Evolutionary conservation across 345 rosid genomes (phyloP).

Genomic region (Linum trigynum): DNA sequence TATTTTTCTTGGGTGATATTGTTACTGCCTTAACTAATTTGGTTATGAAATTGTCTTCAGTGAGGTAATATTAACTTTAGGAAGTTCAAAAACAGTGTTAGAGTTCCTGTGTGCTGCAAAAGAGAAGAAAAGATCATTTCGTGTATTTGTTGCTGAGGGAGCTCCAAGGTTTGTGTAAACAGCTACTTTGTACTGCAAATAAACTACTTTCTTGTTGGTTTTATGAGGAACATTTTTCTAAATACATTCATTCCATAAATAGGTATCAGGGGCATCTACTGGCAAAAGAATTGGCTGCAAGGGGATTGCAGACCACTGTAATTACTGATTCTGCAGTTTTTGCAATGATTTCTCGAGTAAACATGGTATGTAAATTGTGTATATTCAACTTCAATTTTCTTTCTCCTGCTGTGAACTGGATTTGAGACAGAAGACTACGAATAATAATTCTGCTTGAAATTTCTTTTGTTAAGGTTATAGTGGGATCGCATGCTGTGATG

Average conservation of each 20-base stretch:
- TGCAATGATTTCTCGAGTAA: slow-evolving; percentile 96
- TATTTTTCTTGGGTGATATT: neutral
- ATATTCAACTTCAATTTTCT: neutral
- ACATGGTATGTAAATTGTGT: slow-evolving; percentile 47
- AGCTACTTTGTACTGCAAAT: slow-evolving; percentile 9
- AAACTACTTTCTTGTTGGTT: slow-evolving; percentile 2
- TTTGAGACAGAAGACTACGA: slow-evolving; percentile 1
- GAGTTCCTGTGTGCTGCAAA: slow-evolving; percentile 96
- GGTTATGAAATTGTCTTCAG: slow-evolving; percentile 32
- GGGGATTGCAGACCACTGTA: slow-evolving; percentile 88
- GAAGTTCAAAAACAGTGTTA: slow-evolving; percentile 91
- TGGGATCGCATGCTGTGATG: slow-evolving; percentile 98
- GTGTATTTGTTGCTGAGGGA: slow-evolving; percentile 95
- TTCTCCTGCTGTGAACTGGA: slow-evolving; percentile 1
- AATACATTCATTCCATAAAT: slow-evolving; percentile 1
- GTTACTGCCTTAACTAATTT: neutral
- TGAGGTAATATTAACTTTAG: slow-evolving; percentile 94
- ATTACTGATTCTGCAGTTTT: slow-evolving; percentile 96
- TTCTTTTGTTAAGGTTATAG: slow-evolving; percentile 57
- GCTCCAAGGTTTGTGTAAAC: slow-evolving; percentile 73
- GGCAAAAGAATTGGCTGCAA: slow-evolving; percentile 80
- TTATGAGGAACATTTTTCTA: neutral
- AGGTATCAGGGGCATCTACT: slow-evolving; percentile 96
- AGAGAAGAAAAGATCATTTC: slow-evolving; percentile 92
- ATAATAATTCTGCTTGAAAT: slow-evolving; percentile 16